Evolutionary conservation across 1,284 basidiomycete genomes (phyloP).

Genomic region (Ganoderma lingzhi): DNA sequence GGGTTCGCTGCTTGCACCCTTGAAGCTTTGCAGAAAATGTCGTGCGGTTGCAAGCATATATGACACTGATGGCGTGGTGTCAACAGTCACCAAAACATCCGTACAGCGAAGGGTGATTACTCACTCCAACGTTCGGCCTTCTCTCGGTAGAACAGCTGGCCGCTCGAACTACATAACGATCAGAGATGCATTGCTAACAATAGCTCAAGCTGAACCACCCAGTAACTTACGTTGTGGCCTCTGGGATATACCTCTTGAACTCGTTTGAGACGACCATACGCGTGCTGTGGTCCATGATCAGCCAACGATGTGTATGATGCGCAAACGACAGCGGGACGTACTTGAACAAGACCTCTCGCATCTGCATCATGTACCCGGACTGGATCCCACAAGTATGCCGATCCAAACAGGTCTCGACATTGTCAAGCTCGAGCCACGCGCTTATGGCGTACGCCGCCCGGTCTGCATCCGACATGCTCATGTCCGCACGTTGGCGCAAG

Average conservation of each 20-base stretch:
- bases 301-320: conserved; percentile 60
- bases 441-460: conserved; percentile 69
- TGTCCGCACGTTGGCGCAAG: conserved; percentile 60
- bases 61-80: conserved; percentile 16
- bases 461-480: conserved; percentile 50
- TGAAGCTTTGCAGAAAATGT: conserved; percentile 5
- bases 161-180: conserved; percentile 51
- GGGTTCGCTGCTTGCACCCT: background rate
- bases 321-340: conserved; percentile 46
- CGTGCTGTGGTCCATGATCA: conserved; percentile 59
- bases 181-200: background rate
- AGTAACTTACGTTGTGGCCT: conserved; percentile 60
- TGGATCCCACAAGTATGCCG: conserved; percentile 73
- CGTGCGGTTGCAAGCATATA: conserved; percentile 14
- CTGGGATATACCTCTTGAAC: conserved; percentile 69
- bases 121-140: conserved; percentile 80
- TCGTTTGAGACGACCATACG: conserved; percentile 76
- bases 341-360: conserved; percentile 80
- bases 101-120: conserved; percentile 39
- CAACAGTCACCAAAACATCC: background rate
- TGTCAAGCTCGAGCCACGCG: conserved; percentile 77
- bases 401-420: conserved; percentile 67
- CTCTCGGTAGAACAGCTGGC: conserved; percentile 59
- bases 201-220: background rate
- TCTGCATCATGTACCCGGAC: conserved; percentile 70